A percentile compares a stretch with the other conserved stretches of the same genome.
Conservation (phyloP, 495 filamentous ascomycete genomes). For the Cercophora samala region DNA sequence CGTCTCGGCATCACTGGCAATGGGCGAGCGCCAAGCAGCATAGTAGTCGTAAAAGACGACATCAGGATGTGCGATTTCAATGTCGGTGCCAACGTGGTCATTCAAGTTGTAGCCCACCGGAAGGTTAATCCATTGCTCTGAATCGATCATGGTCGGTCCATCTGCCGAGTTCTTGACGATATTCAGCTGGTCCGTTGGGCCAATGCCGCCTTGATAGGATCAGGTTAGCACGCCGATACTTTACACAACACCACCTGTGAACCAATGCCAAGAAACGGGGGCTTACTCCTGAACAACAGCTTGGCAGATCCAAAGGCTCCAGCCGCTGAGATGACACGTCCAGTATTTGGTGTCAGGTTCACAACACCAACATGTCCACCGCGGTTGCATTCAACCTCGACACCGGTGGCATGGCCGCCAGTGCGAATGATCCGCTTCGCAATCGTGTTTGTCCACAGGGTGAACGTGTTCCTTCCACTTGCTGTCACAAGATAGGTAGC, state of each 20-base stretch:
- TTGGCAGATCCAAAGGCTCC: conserved; percentile 67
- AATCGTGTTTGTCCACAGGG: conserved; percentile 58
- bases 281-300: conserved; percentile 51
- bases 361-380: conserved; percentile 56
- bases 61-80: conserved; percentile 57
- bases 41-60: conserved; percentile 64
- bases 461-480: conserved; percentile 55
- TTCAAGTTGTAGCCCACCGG: conserved; percentile 69
- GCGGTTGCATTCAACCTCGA: conserved; percentile 58
- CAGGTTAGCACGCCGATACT: background rate
- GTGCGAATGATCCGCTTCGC: conserved; percentile 60
- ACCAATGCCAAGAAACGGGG: background rate
- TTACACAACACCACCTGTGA: no score
- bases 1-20: conserved; percentile 29
- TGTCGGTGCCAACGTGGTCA: conserved; percentile 68
- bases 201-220: conserved; percentile 48
- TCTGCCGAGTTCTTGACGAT: conserved; percentile 52
- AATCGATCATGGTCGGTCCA: conserved; percentile 48
- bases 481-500: conserved; percentile 67
- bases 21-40: conserved; percentile 50
- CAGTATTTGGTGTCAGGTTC: conserved; percentile 52
- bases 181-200: conserved; percentile 55
- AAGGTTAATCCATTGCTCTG: conserved; percentile 60
- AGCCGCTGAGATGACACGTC: conserved; percentile 64
- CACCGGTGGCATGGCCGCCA: conserved; percentile 56